Conservation (phyloP, 495 filamentous ascomycete species). For the Acidiella bohemica region DNA sequence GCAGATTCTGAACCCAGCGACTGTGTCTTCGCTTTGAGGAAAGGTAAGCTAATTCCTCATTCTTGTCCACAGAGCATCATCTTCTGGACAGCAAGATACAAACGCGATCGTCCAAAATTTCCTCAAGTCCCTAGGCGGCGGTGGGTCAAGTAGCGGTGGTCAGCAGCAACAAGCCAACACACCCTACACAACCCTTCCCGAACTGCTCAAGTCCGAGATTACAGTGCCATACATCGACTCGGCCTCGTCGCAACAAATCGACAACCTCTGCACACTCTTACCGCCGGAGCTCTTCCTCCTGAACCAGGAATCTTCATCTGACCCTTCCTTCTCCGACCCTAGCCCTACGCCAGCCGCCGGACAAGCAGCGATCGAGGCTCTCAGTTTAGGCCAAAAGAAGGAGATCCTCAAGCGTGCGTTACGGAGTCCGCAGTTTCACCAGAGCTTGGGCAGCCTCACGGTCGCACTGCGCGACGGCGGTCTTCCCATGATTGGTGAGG, state of each 20-base stretch:
- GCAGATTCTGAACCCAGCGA: neutral
- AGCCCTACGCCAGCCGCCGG: conserved; percentile 54
- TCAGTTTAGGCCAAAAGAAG: conserved; percentile 66
- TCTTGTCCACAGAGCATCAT: no score
- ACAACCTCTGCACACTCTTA: conserved; percentile 62
- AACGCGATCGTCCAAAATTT: conserved; percentile 69
- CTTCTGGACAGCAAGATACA: conserved; percentile 32
- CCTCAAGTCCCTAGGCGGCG: conserved; percentile 64
- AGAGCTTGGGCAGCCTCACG: conserved; percentile 72
- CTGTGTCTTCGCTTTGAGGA: neutral
- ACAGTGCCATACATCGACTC: conserved; percentile 66
- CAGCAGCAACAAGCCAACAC: conserved; percentile 40
- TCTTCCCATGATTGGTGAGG: conserved; percentile 75
- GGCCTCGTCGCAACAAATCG: conserved; percentile 48
- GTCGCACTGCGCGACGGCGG: conserved; percentile 86
- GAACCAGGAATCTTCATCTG: conserved; percentile 43
- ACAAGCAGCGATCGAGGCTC: conserved; percentile 57
- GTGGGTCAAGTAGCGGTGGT: conserved; percentile 20
- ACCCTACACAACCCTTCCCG: conserved; percentile 70
- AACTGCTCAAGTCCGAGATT: conserved; percentile 62
- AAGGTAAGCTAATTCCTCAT: conserved; percentile 18
- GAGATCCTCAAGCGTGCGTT: conserved; percentile 68
- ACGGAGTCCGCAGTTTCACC: conserved; percentile 80
- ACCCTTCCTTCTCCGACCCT: conserved; percentile 36
- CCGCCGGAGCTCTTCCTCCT: conserved; percentile 62